These are phyloP conservation scores for Salicornia ramosissima DNA, from an alignment of 148 eudicot species.

Conservation along the genomic window DNA sequence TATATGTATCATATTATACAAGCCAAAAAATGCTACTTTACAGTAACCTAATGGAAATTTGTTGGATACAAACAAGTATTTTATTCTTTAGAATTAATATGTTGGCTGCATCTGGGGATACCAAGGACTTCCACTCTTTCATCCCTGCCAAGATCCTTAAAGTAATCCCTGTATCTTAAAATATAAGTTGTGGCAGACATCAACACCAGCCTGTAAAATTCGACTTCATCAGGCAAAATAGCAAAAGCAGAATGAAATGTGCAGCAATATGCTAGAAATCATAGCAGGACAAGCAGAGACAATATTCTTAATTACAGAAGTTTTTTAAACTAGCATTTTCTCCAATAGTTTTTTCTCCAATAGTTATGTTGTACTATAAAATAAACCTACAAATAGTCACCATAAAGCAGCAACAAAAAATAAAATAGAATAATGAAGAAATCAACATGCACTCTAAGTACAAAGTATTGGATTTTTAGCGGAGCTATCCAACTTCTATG, in stretches of 20 bases:
- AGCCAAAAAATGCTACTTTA: too few species aligned
- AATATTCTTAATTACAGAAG: not conserved
- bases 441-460: not conserved
- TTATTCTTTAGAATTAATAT: slow-evolving; percentile 36
- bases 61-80: not conserved
- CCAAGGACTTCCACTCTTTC: slow-evolving; percentile 94
- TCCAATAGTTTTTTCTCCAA: too few species aligned
- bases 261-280: not conserved
- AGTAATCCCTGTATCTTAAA: slow-evolving; percentile 76
- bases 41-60: too few species aligned
- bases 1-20: too few species aligned
- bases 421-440: not conserved
- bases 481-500: not conserved
- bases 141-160: slow-evolving; percentile 76
- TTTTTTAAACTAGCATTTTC: not conserved
- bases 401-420: not conserved
- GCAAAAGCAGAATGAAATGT: not conserved
- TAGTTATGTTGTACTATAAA: not conserved
- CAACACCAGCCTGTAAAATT: slow-evolving; percentile 71
- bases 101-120: slow-evolving; percentile 63
- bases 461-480: not conserved
- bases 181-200: slow-evolving; percentile 98
- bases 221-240: slow-evolving; percentile 6
- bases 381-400: not conserved
- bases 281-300: slow-evolving; percentile 1